These are phyloP conservation scores for Penicillium crustosum DNA, from an alignment of 2,329 filamentous ascomycete species.

Conservation along the genomic window DNA sequence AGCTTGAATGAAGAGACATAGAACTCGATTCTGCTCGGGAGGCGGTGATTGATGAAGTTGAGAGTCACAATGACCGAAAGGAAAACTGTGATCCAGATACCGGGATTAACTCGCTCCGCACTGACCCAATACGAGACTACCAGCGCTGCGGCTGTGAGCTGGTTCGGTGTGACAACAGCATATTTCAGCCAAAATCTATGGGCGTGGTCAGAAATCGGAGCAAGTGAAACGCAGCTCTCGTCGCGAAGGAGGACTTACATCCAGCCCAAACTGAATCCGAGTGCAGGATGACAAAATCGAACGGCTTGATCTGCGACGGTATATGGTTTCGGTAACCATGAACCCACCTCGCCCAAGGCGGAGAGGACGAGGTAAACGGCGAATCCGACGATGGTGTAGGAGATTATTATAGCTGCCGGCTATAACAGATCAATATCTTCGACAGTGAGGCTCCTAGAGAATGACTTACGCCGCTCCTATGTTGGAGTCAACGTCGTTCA, in stretches of 20 bases:
- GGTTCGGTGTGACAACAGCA: slow-evolving; percentile 80
- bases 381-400: slow-evolving; percentile 39
- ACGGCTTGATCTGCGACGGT: slow-evolving; percentile 78
- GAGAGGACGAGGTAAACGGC: slow-evolving; percentile 76
- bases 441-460: background rate
- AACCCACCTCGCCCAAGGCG: slow-evolving; percentile 75
- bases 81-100: slow-evolving; percentile 73
- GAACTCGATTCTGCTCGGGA: slow-evolving; percentile 65
- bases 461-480: slow-evolving; percentile 31
- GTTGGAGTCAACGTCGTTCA: slow-evolving; percentile 1
- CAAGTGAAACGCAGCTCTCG: too few species aligned
- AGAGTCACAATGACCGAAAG: slow-evolving; percentile 60
- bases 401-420: slow-evolving; percentile 39
- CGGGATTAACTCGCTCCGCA: slow-evolving; percentile 66
- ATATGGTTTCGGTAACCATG: slow-evolving; percentile 72
- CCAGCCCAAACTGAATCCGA: slow-evolving; percentile 76
- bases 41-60: slow-evolving; percentile 66
- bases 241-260: slow-evolving; percentile 46
- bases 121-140: slow-evolving; percentile 76
- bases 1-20: slow-evolving; percentile 63
- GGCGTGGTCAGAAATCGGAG: slow-evolving; percentile 6
- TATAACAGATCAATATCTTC: slow-evolving; percentile 13
- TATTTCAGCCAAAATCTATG: slow-evolving; percentile 65
- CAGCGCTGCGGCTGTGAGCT: slow-evolving; percentile 73
- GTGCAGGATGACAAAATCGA: slow-evolving; percentile 74